These are phyloP conservation scores for Hypoxylon sp. DNA, from an alignment of 2,329 filamentous ascomycete species.

Conservation along the genomic window DNA sequence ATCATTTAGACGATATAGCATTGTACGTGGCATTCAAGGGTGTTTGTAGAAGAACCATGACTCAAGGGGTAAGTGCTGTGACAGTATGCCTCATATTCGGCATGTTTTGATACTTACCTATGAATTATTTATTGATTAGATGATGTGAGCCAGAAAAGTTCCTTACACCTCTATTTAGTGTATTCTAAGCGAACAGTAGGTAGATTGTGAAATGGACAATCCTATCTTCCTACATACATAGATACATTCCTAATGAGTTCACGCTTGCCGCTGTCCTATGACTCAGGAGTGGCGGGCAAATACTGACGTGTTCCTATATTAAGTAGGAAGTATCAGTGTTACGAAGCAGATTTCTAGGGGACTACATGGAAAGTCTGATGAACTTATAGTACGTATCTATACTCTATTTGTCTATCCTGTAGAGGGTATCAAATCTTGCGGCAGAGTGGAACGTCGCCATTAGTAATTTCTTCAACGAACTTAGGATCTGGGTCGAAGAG, in stretches of 20 bases:
- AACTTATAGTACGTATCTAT: background rate
- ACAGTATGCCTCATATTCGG: background rate
- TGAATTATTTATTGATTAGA: background rate
- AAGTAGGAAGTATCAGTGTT: background rate
- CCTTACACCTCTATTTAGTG: background rate
- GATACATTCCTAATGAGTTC: background rate
- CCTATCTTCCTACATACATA: background rate
- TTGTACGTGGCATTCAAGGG: background rate
- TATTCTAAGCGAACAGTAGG: background rate
- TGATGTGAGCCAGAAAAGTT: background rate
- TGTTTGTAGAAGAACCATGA: background rate
- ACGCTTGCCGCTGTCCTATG: background rate
- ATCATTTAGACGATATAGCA: background rate
- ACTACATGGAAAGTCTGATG: slow-evolving; percentile 1
- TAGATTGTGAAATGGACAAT: background rate
- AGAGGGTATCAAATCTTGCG: slow-evolving; percentile 56
- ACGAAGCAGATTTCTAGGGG: background rate
- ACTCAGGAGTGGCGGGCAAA: slow-evolving; percentile 4
- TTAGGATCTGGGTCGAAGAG: slow-evolving; percentile 80
- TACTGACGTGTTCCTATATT: background rate
- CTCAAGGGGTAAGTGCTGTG: background rate
- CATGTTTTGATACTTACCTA: background rate
- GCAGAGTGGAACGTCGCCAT: slow-evolving; percentile 78
- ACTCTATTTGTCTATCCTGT: background rate
- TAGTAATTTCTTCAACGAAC: slow-evolving; percentile 79